Base-by-base conservation (phyloP, 345 rosid species). In the Camelina laxa region DNA sequence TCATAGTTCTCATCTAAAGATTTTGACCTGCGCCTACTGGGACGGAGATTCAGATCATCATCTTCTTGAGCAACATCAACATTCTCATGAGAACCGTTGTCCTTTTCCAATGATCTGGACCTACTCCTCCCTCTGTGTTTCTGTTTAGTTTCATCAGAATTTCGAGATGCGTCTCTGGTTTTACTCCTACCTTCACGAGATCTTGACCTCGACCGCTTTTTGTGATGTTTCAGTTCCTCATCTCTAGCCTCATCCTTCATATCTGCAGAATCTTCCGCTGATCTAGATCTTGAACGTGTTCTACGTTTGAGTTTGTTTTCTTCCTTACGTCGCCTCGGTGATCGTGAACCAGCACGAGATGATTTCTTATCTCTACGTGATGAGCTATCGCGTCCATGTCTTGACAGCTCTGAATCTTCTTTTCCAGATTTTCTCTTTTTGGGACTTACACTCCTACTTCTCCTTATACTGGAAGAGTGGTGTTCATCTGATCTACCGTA, bases 391-490 rank as follows among this genome's bases (percentile, higher is more conserved):
- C 75, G 82, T 48, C 27, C 74, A 59, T 36, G 87, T 69, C 79
- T 89, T 57, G 92, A 91, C 44, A 91, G 81, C 70, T 73, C 86
- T 62, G 89, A 83, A 82, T 81, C 89, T 60, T 70, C 82, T 48
- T 75, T 75, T 70, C 67, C 49, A 12, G 87, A 86, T 77, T 82
- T 88, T 81, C 88, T 89, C 54, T 35, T 67, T 49, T 48, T 85
- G 55, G 97, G 99, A 67, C 96, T 89, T 35, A 53, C 72, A 75
- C 97, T 90, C 84, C 83, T 86, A 71, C 87, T 85, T 85, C 97
- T 90, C 82, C 88, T 84, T 24, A 90, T 83, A 72, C 79, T 44
- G 65, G 89, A 80, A 31, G 91, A 87, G 82, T 67, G 80, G 63
- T 47, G 84, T 79, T 81, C 86, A 78, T 54, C 76, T 54, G 87